Percentiles rank a stretch among this genome's conserved stretches.
Evolutionary conservation across 805 yeast genomes (phyloP).

Genomic region (Torulaspora gathmanii): DNA sequence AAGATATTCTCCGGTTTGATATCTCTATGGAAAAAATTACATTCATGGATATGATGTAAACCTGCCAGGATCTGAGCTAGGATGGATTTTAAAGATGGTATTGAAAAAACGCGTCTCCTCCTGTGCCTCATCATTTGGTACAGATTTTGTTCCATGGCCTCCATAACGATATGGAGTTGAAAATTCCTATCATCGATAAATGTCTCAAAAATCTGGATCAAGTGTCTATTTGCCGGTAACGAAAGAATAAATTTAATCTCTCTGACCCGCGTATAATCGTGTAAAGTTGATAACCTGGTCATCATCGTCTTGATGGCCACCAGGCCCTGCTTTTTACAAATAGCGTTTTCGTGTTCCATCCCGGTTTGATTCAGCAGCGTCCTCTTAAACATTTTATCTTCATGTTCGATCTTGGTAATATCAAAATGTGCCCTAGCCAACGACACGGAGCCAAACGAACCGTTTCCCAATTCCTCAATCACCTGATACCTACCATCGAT

Average conservation of each 20-base stretch:
- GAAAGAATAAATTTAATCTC: slow-evolving; percentile 64
- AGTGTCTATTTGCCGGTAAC: slow-evolving; percentile 63
- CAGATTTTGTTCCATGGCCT: slow-evolving; percentile 76
- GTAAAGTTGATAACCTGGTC: slow-evolving; percentile 46
- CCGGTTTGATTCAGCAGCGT: slow-evolving; percentile 47
- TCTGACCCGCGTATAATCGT: slow-evolving; percentile 54
- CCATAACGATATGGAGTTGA: slow-evolving; percentile 80
- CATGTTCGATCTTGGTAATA: slow-evolving; percentile 8
- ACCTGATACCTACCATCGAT: slow-evolving; percentile 44
- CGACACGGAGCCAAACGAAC: slow-evolving; percentile 70
- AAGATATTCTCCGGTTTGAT: slow-evolving; percentile 90
- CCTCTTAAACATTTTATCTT: slow-evolving; percentile 13
- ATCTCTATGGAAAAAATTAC: slow-evolving; percentile 69
- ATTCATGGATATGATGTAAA: slow-evolving; percentile 72
- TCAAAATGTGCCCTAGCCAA: slow-evolving; percentile 49
- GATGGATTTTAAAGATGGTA: slow-evolving; percentile 58
- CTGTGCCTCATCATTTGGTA: slow-evolving; percentile 70
- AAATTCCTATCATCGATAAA: slow-evolving; percentile 61
- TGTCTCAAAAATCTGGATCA: slow-evolving; percentile 73
- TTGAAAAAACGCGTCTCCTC: slow-evolving; percentile 48
- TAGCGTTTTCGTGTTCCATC: slow-evolving; percentile 29
- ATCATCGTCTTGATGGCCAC: slow-evolving; percentile 86
- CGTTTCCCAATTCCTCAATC: slow-evolving; percentile 58
- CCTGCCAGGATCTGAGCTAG: slow-evolving; percentile 71
- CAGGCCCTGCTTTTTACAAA: slow-evolving; percentile 35